Evolutionary conservation across 257 asterid genomes (phyloP), one percentile per base, ranked within the genome.

Genomic region (Nicotiana attenuata): DNA sequence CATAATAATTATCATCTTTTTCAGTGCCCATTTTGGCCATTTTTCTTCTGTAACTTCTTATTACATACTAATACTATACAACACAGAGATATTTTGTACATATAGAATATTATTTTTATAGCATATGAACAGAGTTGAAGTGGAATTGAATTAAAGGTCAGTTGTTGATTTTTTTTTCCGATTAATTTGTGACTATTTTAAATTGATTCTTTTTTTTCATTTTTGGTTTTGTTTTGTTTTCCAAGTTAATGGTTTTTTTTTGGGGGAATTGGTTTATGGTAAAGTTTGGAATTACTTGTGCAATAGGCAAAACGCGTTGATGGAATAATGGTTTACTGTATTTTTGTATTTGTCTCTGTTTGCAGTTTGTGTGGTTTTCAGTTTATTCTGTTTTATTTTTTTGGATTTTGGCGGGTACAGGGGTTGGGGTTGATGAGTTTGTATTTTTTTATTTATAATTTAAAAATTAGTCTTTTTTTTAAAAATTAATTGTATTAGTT

Each of bases 221-320:
- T 8, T 20, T 20, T 69, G 66, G 28, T n/a, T 31, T 10, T 33
- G 3, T 77, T 81, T 57, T 83, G 50, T 69, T 76, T 63, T 24
- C 26, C 24, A 11, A 77, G 56, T 65, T 82, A 81, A 35, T 55
- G 16, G 83, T 33, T 66, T 41, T 41, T 38, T 38, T 33, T 33
- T 33, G 59, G 63, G 2, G 66, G 33, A 19, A 75, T 85, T 55
- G n/a, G 77, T 81, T 75, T 67, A n/a, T 80, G 83, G 17, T 22
- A 13, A 81, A 66, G 83, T 81, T 79, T 86, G 19, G 84, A 77
- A 80, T 85, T 31, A 75, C 81, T 82, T 47, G 14, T 11, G 24
- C 14, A 71, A 22, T 11, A 69, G n/a, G 35, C 20, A 45, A 71
- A 45, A 71, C 59, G 13, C 22, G 78, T 45, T 22, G 47, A 71